These are phyloP conservation scores for Curvularia lunata DNA, from an alignment of 2,329 filamentous ascomycete species.

Conservation along the genomic window DNA sequence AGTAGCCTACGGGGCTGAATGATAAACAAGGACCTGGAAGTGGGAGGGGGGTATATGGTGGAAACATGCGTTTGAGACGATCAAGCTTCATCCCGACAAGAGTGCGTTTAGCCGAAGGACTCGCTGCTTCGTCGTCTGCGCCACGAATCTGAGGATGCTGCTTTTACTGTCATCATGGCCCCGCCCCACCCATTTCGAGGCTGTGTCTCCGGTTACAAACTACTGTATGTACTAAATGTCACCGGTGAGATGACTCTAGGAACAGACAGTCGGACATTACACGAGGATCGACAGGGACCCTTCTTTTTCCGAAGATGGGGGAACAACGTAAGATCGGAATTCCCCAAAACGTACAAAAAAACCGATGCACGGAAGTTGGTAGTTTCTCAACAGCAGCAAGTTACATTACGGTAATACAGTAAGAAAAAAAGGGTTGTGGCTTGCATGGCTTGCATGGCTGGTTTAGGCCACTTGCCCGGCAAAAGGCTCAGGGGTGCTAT, in stretches of 20 bases:
- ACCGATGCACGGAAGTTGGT: not conserved
- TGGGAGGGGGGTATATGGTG: not conserved
- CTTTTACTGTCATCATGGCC: not conserved
- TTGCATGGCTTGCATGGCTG: not conserved
- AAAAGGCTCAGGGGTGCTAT: not conserved
- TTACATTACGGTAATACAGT: not conserved
- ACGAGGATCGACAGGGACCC: conserved; percentile 12
- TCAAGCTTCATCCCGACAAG: not conserved
- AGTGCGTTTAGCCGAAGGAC: not conserved
- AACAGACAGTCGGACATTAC: not conserved
- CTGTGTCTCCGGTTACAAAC: not conserved
- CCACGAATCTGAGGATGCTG: not conserved
- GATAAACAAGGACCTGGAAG: not conserved
- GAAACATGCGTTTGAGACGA: not conserved
- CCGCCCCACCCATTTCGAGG: not conserved
- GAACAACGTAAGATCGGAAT: not conserved
- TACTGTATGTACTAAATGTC: not conserved
- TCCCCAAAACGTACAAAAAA: too few species aligned
- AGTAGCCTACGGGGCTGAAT: not conserved
- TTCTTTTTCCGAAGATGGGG: not conserved
- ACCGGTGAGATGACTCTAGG: not conserved
- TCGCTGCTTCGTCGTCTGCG: not conserved
- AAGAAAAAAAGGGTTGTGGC: conserved; percentile 1
- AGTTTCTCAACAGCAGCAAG: too few species aligned
- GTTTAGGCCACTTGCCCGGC: not conserved